Base-by-base conservation (phyloP, 352 stramenopile genomes). In the Lagenidium giganteum region DNA sequence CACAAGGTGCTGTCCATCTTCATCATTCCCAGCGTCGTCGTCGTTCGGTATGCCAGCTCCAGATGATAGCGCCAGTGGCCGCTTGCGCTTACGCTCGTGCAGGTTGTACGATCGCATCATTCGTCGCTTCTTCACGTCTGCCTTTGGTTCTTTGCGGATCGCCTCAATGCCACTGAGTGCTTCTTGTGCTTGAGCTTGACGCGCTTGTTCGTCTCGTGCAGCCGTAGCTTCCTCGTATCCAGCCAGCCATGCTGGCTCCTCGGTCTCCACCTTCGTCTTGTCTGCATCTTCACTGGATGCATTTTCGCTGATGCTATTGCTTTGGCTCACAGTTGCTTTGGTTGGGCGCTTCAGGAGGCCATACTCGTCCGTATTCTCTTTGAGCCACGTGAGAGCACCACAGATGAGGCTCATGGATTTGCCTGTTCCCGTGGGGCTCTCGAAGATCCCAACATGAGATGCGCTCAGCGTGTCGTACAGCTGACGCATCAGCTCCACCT, bases 331-430 rank as follows among this genome's bases (percentile, higher is more conserved):
- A n/a, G n/a, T n/a, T n/a, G n/a, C n/a, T n/a, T n/a, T n/a, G n/a
- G n/a, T n/a, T n/a, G n/a, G 38, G 9, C 9, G 22, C 18, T 45
- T 53, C 8, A 70, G 34, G 13, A 87, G 57, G 48, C 80, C 81
- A 34, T 65, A 74, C 38, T 69, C 67, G 43, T 86, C 80, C 16
- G 74, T 86, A 47, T 81, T 55, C 33, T 74, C 64, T 1, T 51
- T 47, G 7, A 94, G 58, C 83, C 84, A 95, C 20, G 83, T 68
- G 1, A 95, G 54, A 1, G 73, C 60, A 22, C 81, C 78, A 44
- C 83, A 94, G 45, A 95, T 93, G 16, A 95, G 57, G 40, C 77
- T 94, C 24, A 95, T 73, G 11, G 82, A 93, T 49, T 95, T 95
- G 35, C 85, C 85, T 70, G 85, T 95, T 21, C 85, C 85, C 5